Base-by-base conservation (phyloP, 2,329 filamentous ascomycete genomes). In the Calycina marina region DNA sequence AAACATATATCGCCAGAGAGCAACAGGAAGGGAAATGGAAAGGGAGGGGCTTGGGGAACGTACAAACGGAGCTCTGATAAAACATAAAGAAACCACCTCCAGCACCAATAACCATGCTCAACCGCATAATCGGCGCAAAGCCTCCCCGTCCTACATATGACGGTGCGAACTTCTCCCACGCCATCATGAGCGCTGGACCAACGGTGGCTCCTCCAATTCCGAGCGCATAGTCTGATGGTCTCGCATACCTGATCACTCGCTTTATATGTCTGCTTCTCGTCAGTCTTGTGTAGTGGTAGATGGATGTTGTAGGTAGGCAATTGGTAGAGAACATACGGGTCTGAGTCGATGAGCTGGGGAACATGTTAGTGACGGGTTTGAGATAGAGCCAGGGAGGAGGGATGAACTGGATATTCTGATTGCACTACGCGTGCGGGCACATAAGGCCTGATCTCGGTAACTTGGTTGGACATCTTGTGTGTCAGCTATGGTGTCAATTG, bases 271-370 rank as follows among this genome's bases (percentile, higher is more conserved):
- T 93, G 49, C 32, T 35, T n/a, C 39, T 14, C 15, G 46, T 45
- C 47, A 50, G 48, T 63, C 37, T 27, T 20, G n/a, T n/a, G n/a
- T n/a, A n/a, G n/a, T n/a, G n/a, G n/a, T 14, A 25, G 16, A 22
- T 25, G 5, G 13, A 20, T 32, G 15, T 43, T 17, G 18, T 12
- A 13, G 24, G 30, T 18, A 37, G 34, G 15, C 32, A 18, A 33
- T 25, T 25, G 36, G 45, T 37, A 35, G 41, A n/a, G n/a, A n/a
- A n/a, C 77, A 56, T 86, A 94, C 86, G 90, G 90, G 61, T 98
- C 90, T 65, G 83, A 92, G 67, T 98, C 90, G 61, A 98, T 96
- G 63, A 96, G 80, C 90, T 98, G 62, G 46, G 52, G 35, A 41
- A 37, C 38, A 49, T n/a, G 42, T 55, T 48, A 58, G 52, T 39